Evolutionary conservation across 2,329 filamentous ascomycete species (phyloP).

Genomic region (Cadophora sp.): DNA sequence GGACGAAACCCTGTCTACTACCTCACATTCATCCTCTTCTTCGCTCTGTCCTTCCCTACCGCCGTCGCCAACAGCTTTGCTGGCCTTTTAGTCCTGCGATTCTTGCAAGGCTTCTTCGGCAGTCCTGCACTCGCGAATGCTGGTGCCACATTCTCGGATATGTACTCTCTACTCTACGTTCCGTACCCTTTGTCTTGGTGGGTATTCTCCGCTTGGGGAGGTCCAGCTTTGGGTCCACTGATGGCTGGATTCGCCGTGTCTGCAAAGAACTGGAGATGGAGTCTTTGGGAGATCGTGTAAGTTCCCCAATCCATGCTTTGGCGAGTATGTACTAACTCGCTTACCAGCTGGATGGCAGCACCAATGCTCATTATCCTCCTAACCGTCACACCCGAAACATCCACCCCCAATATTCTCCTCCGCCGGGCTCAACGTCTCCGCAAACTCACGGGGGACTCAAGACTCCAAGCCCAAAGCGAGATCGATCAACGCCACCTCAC

Average conservation of each 20-base stretch:
- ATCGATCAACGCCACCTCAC: conserved; percentile 45
- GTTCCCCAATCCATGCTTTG: background rate
- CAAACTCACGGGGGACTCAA: background rate
- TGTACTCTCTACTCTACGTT: no score
- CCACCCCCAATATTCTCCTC: background rate
- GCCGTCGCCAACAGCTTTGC: no score
- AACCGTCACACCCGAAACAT: background rate
- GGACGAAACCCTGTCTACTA: no score
- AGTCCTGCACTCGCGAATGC: no score
- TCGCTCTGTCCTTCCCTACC: no score
- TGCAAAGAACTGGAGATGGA: conserved; percentile 34
- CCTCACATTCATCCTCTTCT: no score
- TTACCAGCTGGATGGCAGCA: conserved; percentile 22
- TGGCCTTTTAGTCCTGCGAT: no score
- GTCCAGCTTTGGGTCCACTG: conserved; percentile 56
- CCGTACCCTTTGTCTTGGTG: conserved; percentile 15
- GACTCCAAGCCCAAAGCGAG: background rate
- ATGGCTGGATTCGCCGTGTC: conserved; percentile 63
- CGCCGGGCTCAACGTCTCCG: background rate
- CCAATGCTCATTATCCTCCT: background rate
- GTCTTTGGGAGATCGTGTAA: background rate
- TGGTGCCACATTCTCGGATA: no score
- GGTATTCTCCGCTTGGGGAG: conserved; percentile 30
- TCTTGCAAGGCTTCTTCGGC: no score
- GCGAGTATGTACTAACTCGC: background rate